Evolutionary conservation across 164 flowering plant species (phyloP).

Genomic region (Saururus chinensis): DNA sequence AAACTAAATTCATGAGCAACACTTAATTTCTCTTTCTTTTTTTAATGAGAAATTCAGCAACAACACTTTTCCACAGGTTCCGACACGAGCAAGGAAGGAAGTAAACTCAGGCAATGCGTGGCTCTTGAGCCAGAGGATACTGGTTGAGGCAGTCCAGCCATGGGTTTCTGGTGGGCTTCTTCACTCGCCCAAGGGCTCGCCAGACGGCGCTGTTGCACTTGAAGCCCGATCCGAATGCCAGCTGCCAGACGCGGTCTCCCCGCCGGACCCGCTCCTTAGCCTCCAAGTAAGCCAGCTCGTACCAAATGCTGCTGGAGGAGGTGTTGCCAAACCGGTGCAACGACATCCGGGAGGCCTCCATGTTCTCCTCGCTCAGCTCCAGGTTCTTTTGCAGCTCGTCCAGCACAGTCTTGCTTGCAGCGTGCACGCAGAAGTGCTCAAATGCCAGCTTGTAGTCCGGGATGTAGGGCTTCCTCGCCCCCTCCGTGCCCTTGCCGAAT

Average conservation of each 20-base stretch:
- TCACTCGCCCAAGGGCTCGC: constrained; percentile 44
- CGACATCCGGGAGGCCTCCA: constrained; percentile 81
- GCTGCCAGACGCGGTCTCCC: constrained; percentile 89
- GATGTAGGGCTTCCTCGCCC: constrained; percentile 38
- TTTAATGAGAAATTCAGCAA: no score
- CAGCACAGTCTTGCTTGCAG: constrained; percentile 70
- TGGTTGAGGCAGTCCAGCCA: constrained; percentile 65
- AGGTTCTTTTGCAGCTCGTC: constrained; percentile 82
- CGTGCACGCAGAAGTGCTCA: constrained; percentile 90
- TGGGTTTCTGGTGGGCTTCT: constrained; percentile 51
- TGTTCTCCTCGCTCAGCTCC: constrained; percentile 55
- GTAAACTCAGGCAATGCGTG: background rate
- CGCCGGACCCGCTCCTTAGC: constrained; percentile 62
- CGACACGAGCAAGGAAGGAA: background rate
- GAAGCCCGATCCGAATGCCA: constrained; percentile 89
- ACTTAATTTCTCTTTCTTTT: no score
- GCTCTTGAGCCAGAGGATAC: constrained; percentile 26
- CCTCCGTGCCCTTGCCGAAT: constrained; percentile 12
- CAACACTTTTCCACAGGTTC: background rate
- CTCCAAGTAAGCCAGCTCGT: constrained; percentile 84
- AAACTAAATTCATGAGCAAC: no score
- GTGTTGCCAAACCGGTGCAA: constrained; percentile 91
- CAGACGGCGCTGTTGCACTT: constrained; percentile 93
- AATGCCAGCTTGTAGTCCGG: constrained; percentile 95
- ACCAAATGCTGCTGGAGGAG: constrained; percentile 94